A percentile compares a stretch with the other conserved stretches of the same genome.
Conservation (phyloP, 140 eudicot genomes). For the Ambrosia hybrid region DNA sequence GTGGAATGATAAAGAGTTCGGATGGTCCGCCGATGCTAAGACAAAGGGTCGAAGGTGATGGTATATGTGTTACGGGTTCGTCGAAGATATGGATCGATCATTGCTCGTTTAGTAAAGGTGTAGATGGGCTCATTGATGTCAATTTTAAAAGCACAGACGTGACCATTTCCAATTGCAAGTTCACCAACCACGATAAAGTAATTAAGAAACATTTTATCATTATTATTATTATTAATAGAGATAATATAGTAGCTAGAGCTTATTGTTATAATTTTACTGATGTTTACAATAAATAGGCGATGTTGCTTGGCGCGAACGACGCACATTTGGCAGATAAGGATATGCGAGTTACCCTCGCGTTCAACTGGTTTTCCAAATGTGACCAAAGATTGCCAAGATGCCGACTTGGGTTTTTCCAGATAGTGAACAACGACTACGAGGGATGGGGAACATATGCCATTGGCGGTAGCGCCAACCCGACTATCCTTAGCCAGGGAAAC, state of each 20-base stretch:
- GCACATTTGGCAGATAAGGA: slow-evolving; percentile 25
- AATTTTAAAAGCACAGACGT: slow-evolving; percentile 53
- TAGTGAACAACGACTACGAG: slow-evolving; percentile 66
- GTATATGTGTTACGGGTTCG: slow-evolving; percentile 39
- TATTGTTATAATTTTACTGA: background rate
- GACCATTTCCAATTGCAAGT: slow-evolving; percentile 70
- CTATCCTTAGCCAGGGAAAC: slow-evolving; percentile 75
- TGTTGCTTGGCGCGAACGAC: slow-evolving; percentile 61
- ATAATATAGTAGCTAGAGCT: no score
- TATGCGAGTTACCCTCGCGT: slow-evolving; percentile 65
- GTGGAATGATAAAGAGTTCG: no score
- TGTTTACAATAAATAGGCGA: slow-evolving; percentile 34
- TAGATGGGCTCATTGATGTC: slow-evolving; percentile 70
- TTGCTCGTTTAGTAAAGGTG: slow-evolving; percentile 40
- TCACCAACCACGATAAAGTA: slow-evolving; percentile 35
- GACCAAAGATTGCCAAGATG: slow-evolving; percentile 76
- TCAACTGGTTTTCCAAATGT: slow-evolving; percentile 45
- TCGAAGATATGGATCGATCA: slow-evolving; percentile 67
- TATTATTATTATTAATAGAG: background rate
- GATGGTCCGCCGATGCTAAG: no score
- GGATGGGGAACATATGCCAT: slow-evolving; percentile 66
- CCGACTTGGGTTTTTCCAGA: slow-evolving; percentile 61
- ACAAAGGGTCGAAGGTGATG: slow-evolving; percentile 53
- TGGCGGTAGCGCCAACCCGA: slow-evolving; percentile 59
- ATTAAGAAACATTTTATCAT: no score